Conservation (phyloP, 2,329 filamentous ascomycete genomes). For the Simplicillium aogashimaense region DNA sequence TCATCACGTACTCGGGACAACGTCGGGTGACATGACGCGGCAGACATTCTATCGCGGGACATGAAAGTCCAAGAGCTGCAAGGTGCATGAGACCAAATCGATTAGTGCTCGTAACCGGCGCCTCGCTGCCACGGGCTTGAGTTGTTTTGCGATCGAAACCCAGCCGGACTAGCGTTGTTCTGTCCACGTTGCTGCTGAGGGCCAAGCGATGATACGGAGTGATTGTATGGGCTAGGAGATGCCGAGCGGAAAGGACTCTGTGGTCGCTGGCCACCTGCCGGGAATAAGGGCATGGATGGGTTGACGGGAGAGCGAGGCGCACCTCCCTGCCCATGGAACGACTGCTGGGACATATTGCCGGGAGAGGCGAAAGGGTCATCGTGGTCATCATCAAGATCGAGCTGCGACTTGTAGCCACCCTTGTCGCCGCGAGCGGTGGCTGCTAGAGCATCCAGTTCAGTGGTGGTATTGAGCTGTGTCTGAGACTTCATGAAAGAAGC, state of each 20-base stretch:
- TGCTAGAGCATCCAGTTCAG: slow-evolving; percentile 82
- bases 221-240: slow-evolving; percentile 24
- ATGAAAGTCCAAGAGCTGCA: not conserved
- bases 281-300: slow-evolving; percentile 32
- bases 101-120: slow-evolving; percentile 29
- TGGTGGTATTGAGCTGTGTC: slow-evolving; percentile 64
- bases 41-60: too few species aligned
- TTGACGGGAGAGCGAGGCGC: slow-evolving; percentile 28
- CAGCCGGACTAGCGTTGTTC: slow-evolving; percentile 22
- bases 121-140: slow-evolving; percentile 35
- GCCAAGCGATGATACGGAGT: slow-evolving; percentile 17
- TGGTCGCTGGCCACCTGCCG: slow-evolving; percentile 22
- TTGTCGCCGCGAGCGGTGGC: slow-evolving; percentile 87
- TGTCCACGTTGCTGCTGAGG: slow-evolving; percentile 18
- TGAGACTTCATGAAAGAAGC: slow-evolving; percentile 97
- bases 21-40: too few species aligned
- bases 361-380: slow-evolving; percentile 23
- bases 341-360: slow-evolving; percentile 15
- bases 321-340: slow-evolving; percentile 15
- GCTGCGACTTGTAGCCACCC: slow-evolving; percentile 30
- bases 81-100: not conserved
- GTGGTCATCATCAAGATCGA: slow-evolving; percentile 31
- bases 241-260: slow-evolving; percentile 24
- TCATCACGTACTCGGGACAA: too few species aligned
- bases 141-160: slow-evolving; percentile 26